Conservation (phyloP, 164 flowering plant genomes). For the Nymphaea thermarum region DNA sequence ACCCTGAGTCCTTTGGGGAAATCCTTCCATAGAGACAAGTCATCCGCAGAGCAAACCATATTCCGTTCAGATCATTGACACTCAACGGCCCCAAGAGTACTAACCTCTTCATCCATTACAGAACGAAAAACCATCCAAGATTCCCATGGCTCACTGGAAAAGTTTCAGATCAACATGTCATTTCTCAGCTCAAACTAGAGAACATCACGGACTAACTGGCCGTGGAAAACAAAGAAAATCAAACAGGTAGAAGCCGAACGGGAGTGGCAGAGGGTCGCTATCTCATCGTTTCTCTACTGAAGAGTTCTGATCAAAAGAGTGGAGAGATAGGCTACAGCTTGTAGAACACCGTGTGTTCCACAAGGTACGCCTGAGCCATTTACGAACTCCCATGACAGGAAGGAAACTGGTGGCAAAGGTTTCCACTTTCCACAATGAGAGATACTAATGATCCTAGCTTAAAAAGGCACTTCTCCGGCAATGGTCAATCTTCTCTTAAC, state of each 20-base stretch:
- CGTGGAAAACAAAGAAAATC: neutral
- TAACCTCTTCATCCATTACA: neutral
- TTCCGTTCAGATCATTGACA: constrained; percentile 26
- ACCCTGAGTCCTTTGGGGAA: constrained; percentile 86
- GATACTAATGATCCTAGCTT: neutral
- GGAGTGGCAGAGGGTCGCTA: neutral
- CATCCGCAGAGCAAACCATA: constrained; percentile 80
- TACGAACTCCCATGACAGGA: no score
- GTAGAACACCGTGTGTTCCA: neutral
- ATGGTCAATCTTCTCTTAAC: neutral
- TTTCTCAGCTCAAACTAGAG: neutral
- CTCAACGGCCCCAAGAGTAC: neutral
- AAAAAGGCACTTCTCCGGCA: neutral
- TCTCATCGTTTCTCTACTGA: neutral
- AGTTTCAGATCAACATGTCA: neutral
- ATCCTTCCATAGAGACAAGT: constrained; percentile 64
- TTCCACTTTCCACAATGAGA: neutral
- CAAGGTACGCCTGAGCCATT: neutral
- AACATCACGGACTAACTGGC: no score
- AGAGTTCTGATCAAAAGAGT: neutral
- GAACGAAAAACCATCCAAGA: neutral
- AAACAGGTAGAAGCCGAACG: neutral
- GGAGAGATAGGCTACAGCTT: neutral
- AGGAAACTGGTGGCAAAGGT: neutral
- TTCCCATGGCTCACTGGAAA: neutral